Percentiles rank a stretch among this genome's conserved stretches.
Conservation (phyloP, 129 eudicot genomes). For the Helianthus annuus region DNA sequence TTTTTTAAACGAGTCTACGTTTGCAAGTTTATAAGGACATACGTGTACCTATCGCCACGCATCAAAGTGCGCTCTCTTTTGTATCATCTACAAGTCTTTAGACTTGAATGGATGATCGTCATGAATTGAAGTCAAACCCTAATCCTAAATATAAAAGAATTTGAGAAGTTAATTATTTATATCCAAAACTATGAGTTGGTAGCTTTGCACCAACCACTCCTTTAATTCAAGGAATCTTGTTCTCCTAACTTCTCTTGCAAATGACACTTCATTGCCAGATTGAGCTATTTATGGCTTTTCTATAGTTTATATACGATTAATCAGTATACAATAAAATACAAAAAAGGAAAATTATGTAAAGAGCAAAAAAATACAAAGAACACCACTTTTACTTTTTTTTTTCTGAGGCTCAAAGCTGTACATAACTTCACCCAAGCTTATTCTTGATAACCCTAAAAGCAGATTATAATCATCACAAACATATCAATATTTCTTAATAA, state of each 20-base stretch:
- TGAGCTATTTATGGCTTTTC: slow-evolving; percentile 27
- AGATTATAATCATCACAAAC: slow-evolving; percentile 18
- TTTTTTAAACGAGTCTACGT: background rate
- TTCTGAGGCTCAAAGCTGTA: background rate
- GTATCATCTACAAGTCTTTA: slow-evolving; percentile 18
- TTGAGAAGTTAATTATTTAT: slow-evolving; percentile 18
- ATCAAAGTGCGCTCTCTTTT: slow-evolving; percentile 16
- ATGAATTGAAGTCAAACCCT: slow-evolving; percentile 24
- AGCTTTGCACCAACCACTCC: slow-evolving; percentile 42
- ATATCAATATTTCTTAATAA: slow-evolving; percentile 10
- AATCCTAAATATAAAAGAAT: background rate
- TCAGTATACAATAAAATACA: background rate
- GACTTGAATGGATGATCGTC: slow-evolving; percentile 11
- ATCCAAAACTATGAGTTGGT: slow-evolving; percentile 32
- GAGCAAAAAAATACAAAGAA: slow-evolving; percentile 12
- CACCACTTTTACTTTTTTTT: slow-evolving; percentile 26
- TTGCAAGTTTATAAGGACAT: slow-evolving; percentile 17
- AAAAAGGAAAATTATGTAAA: background rate
- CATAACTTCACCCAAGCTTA: slow-evolving; percentile 7
- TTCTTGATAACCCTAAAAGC: slow-evolving; percentile 34
- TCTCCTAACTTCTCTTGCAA: slow-evolving; percentile 36
- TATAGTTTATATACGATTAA: slow-evolving; percentile 31
- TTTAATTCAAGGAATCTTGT: slow-evolving; percentile 39
- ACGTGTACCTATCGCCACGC: slow-evolving; percentile 23
- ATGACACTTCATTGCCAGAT: slow-evolving; percentile 44